phyloP scores from a whole-genome alignment of 192 early-diverging fungal species.

The Coemansia sp. region DNA sequence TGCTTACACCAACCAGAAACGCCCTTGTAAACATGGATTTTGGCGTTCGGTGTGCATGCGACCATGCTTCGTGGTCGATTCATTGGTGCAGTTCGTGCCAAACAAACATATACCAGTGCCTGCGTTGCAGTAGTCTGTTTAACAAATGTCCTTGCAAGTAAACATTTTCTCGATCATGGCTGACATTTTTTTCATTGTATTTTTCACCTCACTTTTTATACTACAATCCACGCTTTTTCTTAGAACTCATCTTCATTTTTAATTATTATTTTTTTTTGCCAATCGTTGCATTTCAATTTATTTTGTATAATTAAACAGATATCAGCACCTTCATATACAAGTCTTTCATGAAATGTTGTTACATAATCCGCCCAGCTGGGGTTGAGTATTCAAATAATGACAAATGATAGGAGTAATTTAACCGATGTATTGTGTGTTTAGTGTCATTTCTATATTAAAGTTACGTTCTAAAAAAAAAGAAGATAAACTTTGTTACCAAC shows the following conservation, averaged over 20 bases:
- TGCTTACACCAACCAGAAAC: constrained; percentile 33
- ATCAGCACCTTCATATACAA: not conserved
- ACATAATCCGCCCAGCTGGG: too few species aligned
- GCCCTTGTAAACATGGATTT: constrained; percentile 34
- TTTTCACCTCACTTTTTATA: too few species aligned
- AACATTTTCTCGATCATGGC: too few species aligned
- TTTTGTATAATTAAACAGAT: constrained; percentile 1
- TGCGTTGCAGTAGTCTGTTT: constrained; percentile 42
- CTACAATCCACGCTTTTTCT: too few species aligned
- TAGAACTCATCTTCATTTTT: not conserved
- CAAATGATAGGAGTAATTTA: too few species aligned
- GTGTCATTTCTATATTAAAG: constrained; percentile 1
- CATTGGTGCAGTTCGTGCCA: constrained; percentile 45
- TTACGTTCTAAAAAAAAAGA: not conserved
- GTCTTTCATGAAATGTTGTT: too few species aligned
- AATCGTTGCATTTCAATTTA: not conserved
- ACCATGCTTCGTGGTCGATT: constrained; percentile 48
- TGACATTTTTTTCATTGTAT: too few species aligned
- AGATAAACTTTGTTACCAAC: not conserved
- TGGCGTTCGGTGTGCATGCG: constrained; percentile 45
- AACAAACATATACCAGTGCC: constrained; percentile 49
- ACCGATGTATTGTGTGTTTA: not conserved
- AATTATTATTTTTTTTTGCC: too few species aligned
- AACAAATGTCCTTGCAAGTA: constrained; percentile 33
- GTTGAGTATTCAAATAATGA: too few species aligned